These are phyloP conservation scores for Pichia sp. DNA, from an alignment of 1,139 yeast genomes.

Conservation along the genomic window DNA sequence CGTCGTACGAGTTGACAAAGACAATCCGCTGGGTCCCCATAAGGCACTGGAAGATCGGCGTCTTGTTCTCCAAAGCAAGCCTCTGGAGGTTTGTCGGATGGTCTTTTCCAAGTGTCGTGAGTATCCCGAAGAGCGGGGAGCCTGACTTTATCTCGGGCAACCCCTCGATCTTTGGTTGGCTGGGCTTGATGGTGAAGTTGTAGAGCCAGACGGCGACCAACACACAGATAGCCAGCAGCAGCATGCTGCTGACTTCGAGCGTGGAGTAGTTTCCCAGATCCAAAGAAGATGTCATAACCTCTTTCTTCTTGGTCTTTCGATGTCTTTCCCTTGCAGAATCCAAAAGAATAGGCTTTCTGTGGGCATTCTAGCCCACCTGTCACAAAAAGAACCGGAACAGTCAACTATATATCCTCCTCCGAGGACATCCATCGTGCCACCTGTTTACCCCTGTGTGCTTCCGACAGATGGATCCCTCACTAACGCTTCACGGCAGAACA, in stretches of 20 bases:
- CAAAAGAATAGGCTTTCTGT: too few species aligned
- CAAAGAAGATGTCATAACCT: too few species aligned
- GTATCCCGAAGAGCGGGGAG: slow-evolving; percentile 20
- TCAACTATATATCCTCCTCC: background rate
- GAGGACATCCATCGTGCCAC: background rate
- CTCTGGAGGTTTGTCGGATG: slow-evolving; percentile 22
- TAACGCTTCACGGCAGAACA: background rate
- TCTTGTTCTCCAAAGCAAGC: slow-evolving; percentile 15
- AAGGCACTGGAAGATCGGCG: slow-evolving; percentile 24
- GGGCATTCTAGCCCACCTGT: too few species aligned
- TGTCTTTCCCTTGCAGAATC: too few species aligned
- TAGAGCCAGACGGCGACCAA: slow-evolving; percentile 17
- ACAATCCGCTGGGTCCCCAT: slow-evolving; percentile 50
- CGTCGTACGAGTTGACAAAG: slow-evolving; percentile 55
- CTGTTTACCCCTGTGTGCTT: background rate
- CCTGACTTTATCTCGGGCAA: slow-evolving; percentile 19
- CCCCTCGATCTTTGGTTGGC: slow-evolving; percentile 17
- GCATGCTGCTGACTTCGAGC: background rate
- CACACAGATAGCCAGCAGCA: background rate
- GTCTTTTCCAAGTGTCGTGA: slow-evolving; percentile 19
- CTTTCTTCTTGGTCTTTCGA: too few species aligned
- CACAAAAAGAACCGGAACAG: background rate
- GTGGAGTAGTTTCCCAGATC: background rate
- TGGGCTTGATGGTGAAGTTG: slow-evolving; percentile 18
- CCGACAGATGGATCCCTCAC: background rate